These are phyloP conservation scores for Coffea humblotiana DNA, from an alignment of 305 asterid species.

Conservation along the genomic window DNA sequence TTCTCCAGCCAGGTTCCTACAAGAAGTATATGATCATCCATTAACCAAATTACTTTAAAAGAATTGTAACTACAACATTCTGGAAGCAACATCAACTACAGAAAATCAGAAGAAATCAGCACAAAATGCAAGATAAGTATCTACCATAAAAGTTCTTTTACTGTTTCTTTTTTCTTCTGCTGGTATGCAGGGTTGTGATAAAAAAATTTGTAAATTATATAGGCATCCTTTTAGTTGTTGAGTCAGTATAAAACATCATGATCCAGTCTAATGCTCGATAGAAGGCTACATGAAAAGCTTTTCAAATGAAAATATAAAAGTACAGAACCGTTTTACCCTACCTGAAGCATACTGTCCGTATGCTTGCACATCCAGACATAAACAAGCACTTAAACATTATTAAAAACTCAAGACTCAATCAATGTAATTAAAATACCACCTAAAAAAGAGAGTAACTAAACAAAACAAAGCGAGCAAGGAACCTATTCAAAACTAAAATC, in stretches of 20 bases:
- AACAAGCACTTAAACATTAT: neutral
- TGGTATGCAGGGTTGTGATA: neutral
- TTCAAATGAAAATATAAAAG: neutral
- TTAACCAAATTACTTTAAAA: neutral
- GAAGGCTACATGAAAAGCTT: neutral
- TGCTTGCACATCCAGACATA: neutral
- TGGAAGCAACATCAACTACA: neutral
- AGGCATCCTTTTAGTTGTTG: too few species aligned
- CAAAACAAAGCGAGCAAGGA: neutral
- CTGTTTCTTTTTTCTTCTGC: neutral
- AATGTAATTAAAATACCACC: too few species aligned
- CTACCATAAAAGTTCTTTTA: neutral
- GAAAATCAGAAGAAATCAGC: neutral
- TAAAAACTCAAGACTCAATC: neutral
- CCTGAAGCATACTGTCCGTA: neutral
- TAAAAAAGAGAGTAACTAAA: neutral
- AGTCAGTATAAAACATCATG: neutral
- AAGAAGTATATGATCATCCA: neutral
- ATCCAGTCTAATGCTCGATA: neutral
- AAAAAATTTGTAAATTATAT: neutral
- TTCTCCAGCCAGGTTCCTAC: constrained; percentile 99
- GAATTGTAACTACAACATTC: neutral
- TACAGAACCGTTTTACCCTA: neutral
- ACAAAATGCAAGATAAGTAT: neutral
- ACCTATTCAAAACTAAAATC: neutral